phyloP scores from a whole-genome alignment of 768 basidiomycete species.

The Auricularia auricula-judae region DNA sequence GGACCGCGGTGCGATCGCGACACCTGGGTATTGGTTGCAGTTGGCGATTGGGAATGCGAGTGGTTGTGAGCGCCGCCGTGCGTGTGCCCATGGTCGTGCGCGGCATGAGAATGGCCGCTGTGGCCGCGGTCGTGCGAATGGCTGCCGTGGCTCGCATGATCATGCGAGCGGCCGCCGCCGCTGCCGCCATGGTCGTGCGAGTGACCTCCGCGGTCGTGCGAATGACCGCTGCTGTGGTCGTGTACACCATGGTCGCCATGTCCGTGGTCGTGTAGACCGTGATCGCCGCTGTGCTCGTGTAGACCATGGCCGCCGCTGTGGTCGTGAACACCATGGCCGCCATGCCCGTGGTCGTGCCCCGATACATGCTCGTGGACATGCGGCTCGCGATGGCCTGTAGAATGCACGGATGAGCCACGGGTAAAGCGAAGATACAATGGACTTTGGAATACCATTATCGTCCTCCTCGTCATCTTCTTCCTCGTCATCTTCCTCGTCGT shows the following conservation, averaged over 20 bases:
- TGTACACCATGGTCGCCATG: no score
- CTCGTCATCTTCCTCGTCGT: constrained; percentile 14
- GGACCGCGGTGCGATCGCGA: background rate
- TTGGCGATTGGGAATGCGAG: constrained; percentile 11
- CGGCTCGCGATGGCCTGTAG: background rate
- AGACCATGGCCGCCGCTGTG: constrained; percentile 16
- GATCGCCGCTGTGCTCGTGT: no score
- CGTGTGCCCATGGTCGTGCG: constrained; percentile 23
- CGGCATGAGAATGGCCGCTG: constrained; percentile 16
- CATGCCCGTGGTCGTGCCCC: constrained; percentile 23
- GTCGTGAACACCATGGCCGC: constrained; percentile 16
- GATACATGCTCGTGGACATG: constrained; percentile 17
- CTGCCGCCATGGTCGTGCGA: no score
- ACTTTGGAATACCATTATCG: background rate
- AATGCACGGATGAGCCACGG: background rate
- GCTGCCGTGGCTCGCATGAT: background rate
- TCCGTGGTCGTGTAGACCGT: constrained; percentile 12
- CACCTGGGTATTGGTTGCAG: background rate
- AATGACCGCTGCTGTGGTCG: no score
- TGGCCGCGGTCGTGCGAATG: constrained; percentile 11
- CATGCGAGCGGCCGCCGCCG: background rate
- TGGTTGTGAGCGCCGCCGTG: constrained; percentile 14
- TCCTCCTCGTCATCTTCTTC: background rate
- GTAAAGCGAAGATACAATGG: no score
- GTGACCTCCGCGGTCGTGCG: no score